Percentiles rank a stretch among this genome's conserved stretches.
phyloP scores from a whole-genome alignment of 2,329 filamentous ascomycete genomes.

The Fusarium sp. region DNA sequence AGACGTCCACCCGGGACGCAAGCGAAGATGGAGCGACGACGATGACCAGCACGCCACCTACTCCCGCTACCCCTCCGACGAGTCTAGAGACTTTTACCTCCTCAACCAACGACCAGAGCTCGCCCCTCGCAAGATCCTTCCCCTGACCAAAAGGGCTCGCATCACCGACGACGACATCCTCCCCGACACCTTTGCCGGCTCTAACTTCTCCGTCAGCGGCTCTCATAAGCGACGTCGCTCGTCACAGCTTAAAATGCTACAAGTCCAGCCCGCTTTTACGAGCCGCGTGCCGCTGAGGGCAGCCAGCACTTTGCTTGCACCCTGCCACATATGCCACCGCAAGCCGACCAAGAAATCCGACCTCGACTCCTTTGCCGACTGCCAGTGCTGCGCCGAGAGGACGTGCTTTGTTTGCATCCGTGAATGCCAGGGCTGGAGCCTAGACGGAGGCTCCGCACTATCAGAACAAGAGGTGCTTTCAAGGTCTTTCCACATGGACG shows the following conservation, averaged over 20 bases:
- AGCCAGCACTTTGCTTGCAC: conserved; percentile 57
- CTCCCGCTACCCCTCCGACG: conserved; percentile 46
- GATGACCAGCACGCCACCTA: conserved; percentile 43
- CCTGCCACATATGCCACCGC: conserved; percentile 79
- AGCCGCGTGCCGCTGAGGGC: conserved; percentile 21
- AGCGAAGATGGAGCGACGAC: conserved; percentile 54
- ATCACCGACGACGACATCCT: conserved; percentile 45
- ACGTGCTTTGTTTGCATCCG: conserved; percentile 81
- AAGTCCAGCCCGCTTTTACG: conserved; percentile 35
- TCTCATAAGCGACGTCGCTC: conserved; percentile 47
- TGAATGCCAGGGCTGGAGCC: conserved; percentile 69
- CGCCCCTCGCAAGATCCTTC: conserved; percentile 51
- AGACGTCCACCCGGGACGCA: conserved; percentile 53
- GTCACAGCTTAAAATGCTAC: conserved; percentile 46
- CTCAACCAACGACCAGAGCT: conserved; percentile 46
- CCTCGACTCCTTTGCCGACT: conserved; percentile 77
- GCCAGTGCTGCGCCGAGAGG: conserved; percentile 72
- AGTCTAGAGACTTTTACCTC: conserved; percentile 48
- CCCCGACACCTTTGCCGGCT: conserved; percentile 31
- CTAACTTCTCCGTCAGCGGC: conserved; percentile 9
- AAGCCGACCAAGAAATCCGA: conserved; percentile 76
- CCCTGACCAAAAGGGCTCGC: conserved; percentile 52
- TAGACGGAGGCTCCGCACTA: conserved; percentile 42
- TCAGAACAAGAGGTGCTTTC: conserved; percentile 57
- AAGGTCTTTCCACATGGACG: conserved; percentile 67